Percentiles rank a stretch among this genome's conserved stretches.
Evolutionary conservation across 2,329 filamentous ascomycete species (phyloP).

Genomic region (Coniochaeta prunicola): DNA sequence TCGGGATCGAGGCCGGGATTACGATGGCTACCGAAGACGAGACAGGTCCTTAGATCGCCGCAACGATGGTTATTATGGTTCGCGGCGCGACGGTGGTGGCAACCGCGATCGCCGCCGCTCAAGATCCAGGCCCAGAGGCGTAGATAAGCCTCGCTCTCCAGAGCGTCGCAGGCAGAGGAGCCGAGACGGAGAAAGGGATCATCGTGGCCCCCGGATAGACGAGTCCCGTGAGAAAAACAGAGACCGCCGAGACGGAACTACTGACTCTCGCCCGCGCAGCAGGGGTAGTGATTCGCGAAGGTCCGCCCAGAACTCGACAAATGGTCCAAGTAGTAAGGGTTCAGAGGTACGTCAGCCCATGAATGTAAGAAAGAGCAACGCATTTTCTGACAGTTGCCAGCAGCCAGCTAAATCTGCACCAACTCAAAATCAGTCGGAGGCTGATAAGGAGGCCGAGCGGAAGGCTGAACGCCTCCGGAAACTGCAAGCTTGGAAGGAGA

Average conservation of each 20-base stretch:
- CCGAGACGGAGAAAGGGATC: constrained; percentile 57
- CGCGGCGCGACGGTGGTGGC: constrained; percentile 45
- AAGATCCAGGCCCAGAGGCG: constrained; percentile 47
- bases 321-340: constrained; percentile 39
- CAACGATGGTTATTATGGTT: constrained; percentile 56
- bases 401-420: constrained; percentile 49
- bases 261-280: constrained; percentile 60
- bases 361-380: not conserved
- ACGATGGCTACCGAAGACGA: constrained; percentile 55
- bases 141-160: constrained; percentile 51
- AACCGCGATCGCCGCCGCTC: constrained; percentile 57
- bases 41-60: constrained; percentile 63
- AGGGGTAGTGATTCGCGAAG: constrained; percentile 56
- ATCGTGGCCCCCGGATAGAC: constrained; percentile 59
- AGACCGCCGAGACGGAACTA: constrained; percentile 60
- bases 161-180: constrained; percentile 52
- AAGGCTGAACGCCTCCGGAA: constrained; percentile 76
- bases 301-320: constrained; percentile 33
- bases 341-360: constrained; percentile 45
- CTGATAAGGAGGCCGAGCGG: constrained; percentile 72
- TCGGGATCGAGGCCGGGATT: constrained; percentile 41
- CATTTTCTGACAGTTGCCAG: constrained; percentile 15
- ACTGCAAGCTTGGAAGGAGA: constrained; percentile 87
- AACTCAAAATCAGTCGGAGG: constrained; percentile 51
- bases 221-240: constrained; percentile 61